Evolutionary conservation across 306 rosid species (phyloP), one percentile per base, ranked within the genome.

Genomic region (Oemleria cerasiformis): DNA sequence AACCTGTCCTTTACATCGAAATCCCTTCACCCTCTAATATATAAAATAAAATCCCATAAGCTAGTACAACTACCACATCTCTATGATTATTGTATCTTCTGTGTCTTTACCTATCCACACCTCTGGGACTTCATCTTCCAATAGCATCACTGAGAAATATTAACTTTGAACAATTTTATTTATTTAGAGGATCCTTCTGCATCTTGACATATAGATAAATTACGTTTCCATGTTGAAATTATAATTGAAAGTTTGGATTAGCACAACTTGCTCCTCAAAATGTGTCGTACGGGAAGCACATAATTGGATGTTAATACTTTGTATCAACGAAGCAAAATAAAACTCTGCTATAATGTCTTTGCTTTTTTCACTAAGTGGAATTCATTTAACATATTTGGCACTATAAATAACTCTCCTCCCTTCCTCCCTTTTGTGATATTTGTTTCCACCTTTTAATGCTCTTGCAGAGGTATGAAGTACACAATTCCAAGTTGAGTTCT

Each of bases 381-480:
- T 30, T 9, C 63, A 25, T 58, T 14, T 57, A 54, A n/a, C 7
- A 21, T 54, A 25, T 54, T 20, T 16, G 9, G 14, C 54, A 13
- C 19, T 48, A 8, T 6, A 1, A 49, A 8, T 48, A 34, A 25
- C 49, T 39, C 65, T 63, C 53, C 53, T 64, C 50, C 56, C 56
- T 38, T 43, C 76, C 71, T 36, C 67, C 21, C 25, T 68, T 8
- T 16, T 69, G 0, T 50, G 11, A 47, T 44, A 16, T 41, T 43
- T 3, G 38, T 53, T 53, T 72, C 66, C 66, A 43, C 63, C 62
- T 57, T 73, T 67, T 65, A 30, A 23, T 81, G 70, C 47, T 61
- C 70, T 65, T 84, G 75, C 88, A 89, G 97, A 85, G 89, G 85
- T 71, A 82, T 76, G 92, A 85, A 62, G 66, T 78, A 1, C 76